phyloP scores from a whole-genome alignment of 2,329 filamentous ascomycete species.

The Orbilia brochopaga region DNA sequence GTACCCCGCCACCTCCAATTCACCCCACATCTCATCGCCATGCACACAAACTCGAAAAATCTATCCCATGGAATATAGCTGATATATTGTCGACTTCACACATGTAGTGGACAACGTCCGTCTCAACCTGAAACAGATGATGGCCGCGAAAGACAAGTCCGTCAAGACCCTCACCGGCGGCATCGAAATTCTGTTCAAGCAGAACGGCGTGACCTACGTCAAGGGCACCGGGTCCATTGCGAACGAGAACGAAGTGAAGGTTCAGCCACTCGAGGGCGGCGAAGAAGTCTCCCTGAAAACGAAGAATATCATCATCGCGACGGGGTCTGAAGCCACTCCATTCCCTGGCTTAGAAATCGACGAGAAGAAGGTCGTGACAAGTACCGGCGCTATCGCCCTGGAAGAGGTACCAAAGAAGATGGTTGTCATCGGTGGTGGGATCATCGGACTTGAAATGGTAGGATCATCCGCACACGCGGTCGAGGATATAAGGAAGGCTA shows the following conservation, averaged over 20 bases:
- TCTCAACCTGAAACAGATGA: conserved; percentile 91
- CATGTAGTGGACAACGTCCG: conserved; percentile 82
- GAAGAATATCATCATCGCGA: conserved; percentile 99
- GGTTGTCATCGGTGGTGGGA: conserved; percentile 96
- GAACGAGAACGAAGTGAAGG: conserved; percentile 88
- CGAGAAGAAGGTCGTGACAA: conserved; percentile 96
- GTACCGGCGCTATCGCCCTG: conserved; percentile 89
- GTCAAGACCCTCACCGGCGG: conserved; percentile 91
- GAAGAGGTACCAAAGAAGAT: conserved; percentile 93
- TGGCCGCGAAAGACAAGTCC: conserved; percentile 97
- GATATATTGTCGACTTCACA: background rate
- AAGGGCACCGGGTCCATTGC: conserved; percentile 89
- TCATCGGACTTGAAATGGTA: conserved; percentile 98
- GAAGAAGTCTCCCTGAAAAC: conserved; percentile 77
- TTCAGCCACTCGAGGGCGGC: conserved; percentile 87
- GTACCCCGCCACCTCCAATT: conserved; percentile 21
- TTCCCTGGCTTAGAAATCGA: conserved; percentile 96
- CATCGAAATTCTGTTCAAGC: conserved; percentile 97
- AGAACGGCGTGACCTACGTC: conserved; percentile 98
- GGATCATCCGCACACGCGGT: conserved; percentile 40
- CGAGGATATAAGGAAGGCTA: conserved; percentile 34
- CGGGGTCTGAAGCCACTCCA: conserved; percentile 90
- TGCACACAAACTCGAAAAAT: background rate
- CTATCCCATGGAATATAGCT: background rate
- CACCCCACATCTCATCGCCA: background rate